phyloP scores from a whole-genome alignment of 1,284 basidiomycete genomes.

The Cryptococcus wingfieldii region DNA sequence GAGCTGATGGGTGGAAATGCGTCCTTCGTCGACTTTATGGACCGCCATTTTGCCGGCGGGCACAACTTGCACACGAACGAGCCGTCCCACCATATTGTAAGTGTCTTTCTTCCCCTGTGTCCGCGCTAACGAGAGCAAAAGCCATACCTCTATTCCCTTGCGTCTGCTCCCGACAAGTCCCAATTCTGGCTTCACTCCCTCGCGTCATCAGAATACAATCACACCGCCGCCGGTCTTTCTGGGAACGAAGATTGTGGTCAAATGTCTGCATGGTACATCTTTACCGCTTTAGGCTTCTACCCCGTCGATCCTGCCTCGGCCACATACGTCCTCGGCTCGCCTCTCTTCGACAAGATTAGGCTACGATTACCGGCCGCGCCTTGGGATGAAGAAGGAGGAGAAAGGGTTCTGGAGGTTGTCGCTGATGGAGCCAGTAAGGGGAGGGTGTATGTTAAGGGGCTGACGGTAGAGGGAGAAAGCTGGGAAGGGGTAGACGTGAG shows the following conservation, averaged over 20 bases:
- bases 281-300: slow-evolving; percentile 76
- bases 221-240: slow-evolving; percentile 52
- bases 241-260: slow-evolving; percentile 81
- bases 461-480: slow-evolving; percentile 56
- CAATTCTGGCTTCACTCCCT: slow-evolving; percentile 68
- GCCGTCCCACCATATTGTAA: slow-evolving; percentile 50
- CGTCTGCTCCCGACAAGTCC: slow-evolving; percentile 63
- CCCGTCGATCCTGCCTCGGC: slow-evolving; percentile 75
- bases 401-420: slow-evolving; percentile 51
- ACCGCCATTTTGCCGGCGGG: slow-evolving; percentile 71
- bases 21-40: slow-evolving; percentile 63
- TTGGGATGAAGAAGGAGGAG: slow-evolving; percentile 16
- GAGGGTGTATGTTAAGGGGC: slow-evolving; percentile 58
- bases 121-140: neutral
- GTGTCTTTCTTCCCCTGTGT: slow-evolving; percentile 3
- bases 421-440: slow-evolving; percentile 55
- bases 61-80: slow-evolving; percentile 82
- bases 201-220: slow-evolving; percentile 62
- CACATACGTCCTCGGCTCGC: slow-evolving; percentile 69
- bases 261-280: slow-evolving; percentile 83
- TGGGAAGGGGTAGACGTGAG: slow-evolving; percentile 54
- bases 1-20: slow-evolving; percentile 61
- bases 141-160: slow-evolving; percentile 72
- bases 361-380: slow-evolving; percentile 54
- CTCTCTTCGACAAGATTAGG: slow-evolving; percentile 64